Evolutionary conservation across 2,329 filamentous ascomycete species (phyloP), one percentile per base, ranked within the genome.

Genomic region (Aspergillus japonicus): DNA sequence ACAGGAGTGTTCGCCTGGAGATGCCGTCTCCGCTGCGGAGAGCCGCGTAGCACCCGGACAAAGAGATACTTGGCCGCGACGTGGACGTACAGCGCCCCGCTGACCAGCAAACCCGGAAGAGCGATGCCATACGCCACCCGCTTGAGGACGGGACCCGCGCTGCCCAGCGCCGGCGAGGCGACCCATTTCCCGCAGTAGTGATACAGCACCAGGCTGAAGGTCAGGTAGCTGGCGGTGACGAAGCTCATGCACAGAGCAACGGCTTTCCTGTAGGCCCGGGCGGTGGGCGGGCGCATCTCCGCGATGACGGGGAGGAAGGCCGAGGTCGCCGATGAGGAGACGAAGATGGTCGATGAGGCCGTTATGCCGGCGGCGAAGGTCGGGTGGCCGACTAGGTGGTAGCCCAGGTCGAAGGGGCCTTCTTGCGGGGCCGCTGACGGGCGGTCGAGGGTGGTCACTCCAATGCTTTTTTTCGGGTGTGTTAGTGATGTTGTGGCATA

Each of bases 221-320:
- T 79, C 11, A 87, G 76, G 66, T 88, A 88, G 0, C 82, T 81
- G 0, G 80, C 78, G 0, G 81, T 83, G 4, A 86, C 84, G 54
- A 88, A 71, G 16, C 72, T 76, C 84, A 87, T 86, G 71, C 83
- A 85, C 14, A 82, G 71, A 66, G 82, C 87, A 0, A 88, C 77
- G 0, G 86, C 82, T 70, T 87, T 87, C 61, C 80, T 80, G 71
- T 84, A 89, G 64, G 87, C 83, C 21, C 77, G 77, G 64, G 87
- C 83, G 21, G 77, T 78, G 0, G 86, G 86, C 31, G 80, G 78
- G 47, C 76, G 78, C 85, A 89, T 89, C 74, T 89, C 87, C 0
- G 82, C 84, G 56, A 89, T 88, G 59, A 89, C 84, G 4, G 85
- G 85, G 1, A 89, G 73, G 67, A 88, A 89, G 1, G 84, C 84